Conservation (phyloP, 495 filamentous ascomycete species). For the Hypoxylon fuscum region DNA sequence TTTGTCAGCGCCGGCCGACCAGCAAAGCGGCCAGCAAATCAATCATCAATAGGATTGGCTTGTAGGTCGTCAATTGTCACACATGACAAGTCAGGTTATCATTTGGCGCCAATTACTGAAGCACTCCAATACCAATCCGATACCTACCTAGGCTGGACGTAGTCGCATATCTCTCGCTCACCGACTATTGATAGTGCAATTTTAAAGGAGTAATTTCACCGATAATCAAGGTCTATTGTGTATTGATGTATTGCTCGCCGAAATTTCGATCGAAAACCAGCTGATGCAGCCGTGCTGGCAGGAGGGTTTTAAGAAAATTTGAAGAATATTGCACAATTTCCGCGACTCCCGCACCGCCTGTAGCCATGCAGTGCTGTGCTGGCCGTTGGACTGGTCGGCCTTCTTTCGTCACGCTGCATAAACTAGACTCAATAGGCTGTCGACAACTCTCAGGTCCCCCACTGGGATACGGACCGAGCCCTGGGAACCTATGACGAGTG, state of each 20-base stretch:
- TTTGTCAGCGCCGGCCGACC: conserved; percentile 28
- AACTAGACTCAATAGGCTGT: conserved; percentile 38
- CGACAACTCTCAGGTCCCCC: conserved; percentile 33
- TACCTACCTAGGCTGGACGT: conserved; percentile 9
- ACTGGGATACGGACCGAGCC: conserved; percentile 38
- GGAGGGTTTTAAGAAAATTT: conserved; percentile 30
- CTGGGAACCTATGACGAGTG: conserved; percentile 38
- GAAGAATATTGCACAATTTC: conserved; percentile 23
- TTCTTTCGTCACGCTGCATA: conserved; percentile 33
- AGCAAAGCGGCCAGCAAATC: conserved; percentile 35
- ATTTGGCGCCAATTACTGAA: conserved; percentile 37
- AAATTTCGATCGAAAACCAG: conserved; percentile 18
- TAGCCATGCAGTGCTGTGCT: conserved; percentile 41
- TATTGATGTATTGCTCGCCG: conserved; percentile 6
- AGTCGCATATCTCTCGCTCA: conserved; percentile 25
- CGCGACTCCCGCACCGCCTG: conserved; percentile 31
- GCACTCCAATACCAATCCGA: conserved; percentile 6
- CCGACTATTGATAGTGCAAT: conserved; percentile 19
- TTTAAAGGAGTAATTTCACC: conserved; percentile 27
- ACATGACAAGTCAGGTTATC: conserved; percentile 31
- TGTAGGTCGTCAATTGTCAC: conserved; percentile 26
- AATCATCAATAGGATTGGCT: conserved; percentile 20
- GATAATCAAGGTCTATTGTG: conserved; percentile 20
- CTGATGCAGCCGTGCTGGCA: conserved; percentile 26
- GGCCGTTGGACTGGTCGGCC: conserved; percentile 28